A percentile compares a stretch with the other conserved stretches of the same genome.
Evolutionary conservation across 768 basidiomycete genomes (phyloP).

Genomic region (Neoboletus subvelutipes): DNA sequence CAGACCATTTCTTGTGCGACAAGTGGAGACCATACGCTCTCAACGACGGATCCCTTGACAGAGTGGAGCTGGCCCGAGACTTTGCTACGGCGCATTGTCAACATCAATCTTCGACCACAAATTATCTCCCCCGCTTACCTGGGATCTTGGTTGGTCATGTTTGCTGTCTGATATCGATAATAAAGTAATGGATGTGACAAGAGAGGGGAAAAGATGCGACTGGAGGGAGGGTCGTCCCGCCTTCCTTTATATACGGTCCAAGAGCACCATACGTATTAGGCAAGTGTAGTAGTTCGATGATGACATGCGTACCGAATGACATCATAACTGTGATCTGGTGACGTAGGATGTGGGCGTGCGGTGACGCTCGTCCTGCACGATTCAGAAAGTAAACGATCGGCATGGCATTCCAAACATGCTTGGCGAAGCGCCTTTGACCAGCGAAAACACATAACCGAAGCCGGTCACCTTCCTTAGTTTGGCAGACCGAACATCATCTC

Average conservation of each 20-base stretch:
- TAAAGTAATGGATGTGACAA: neutral
- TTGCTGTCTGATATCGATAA: neutral
- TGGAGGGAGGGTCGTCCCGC: neutral
- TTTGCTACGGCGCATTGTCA: slow-evolving; percentile 28
- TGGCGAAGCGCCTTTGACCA: neutral
- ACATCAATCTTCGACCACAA: neutral
- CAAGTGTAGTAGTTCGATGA: slow-evolving; percentile 22
- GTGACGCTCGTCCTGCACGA: neutral
- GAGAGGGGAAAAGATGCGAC: slow-evolving; percentile 8
- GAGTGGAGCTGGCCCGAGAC: slow-evolving; percentile 37
- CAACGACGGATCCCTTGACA: slow-evolving; percentile 36
- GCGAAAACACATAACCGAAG: neutral
- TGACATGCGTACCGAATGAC: slow-evolving; percentile 27
- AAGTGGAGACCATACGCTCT: slow-evolving; percentile 25
- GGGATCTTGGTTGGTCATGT: slow-evolving; percentile 25
- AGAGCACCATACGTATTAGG: slow-evolving; percentile 29
- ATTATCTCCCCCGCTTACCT: slow-evolving; percentile 21
- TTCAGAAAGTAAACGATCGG: neutral
- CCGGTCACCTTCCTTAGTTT: neutral
- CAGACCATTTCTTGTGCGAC: neutral
- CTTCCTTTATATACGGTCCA: slow-evolving; percentile 28
- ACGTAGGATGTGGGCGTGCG: slow-evolving; percentile 18
- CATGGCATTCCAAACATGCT: neutral
- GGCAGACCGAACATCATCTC: neutral
- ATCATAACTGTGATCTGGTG: slow-evolving; percentile 28